phyloP scores from a whole-genome alignment of 345 rosid species.

The Syzygium oleosum region DNA sequence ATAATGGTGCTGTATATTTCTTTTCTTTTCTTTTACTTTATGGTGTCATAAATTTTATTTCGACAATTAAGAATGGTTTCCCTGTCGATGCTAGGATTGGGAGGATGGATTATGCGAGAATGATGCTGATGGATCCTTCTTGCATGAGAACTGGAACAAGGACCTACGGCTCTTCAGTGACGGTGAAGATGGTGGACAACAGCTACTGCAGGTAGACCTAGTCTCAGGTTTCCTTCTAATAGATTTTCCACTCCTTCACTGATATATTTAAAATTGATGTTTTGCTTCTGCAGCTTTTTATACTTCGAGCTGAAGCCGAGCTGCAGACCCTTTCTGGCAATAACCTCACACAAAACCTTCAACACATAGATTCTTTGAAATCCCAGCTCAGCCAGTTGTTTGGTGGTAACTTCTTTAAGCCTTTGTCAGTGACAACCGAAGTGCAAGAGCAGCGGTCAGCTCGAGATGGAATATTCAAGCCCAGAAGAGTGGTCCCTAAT shows the following conservation, averaged over 20 bases:
- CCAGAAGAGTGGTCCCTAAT: slow-evolving; percentile 49
- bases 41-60: background rate
- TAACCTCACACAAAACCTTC: slow-evolving; percentile 28
- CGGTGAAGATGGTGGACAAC: slow-evolving; percentile 81
- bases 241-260: background rate
- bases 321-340: slow-evolving; percentile 50
- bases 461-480: slow-evolving; percentile 70
- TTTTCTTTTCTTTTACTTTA: background rate
- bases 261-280: background rate
- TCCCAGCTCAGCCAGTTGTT: slow-evolving; percentile 41
- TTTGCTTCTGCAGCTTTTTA: slow-evolving; percentile 59
- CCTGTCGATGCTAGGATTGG: slow-evolving; percentile 56
- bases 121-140: slow-evolving; percentile 83
- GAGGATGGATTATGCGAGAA: slow-evolving; percentile 86
- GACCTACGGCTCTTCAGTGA: slow-evolving; percentile 68
- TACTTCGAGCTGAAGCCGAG: slow-evolving; percentile 85
- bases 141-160: slow-evolving; percentile 90
- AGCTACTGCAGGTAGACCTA: slow-evolving; percentile 66
- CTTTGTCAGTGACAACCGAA: slow-evolving; percentile 36
- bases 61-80: background rate
- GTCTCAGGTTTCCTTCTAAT: background rate
- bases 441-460: slow-evolving; percentile 24
- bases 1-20: background rate
- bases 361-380: slow-evolving; percentile 52
- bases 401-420: slow-evolving; percentile 42